These are phyloP conservation scores for Escallonia rubra DNA, from an alignment of 129 eudicot species.

Conservation along the genomic window DNA sequence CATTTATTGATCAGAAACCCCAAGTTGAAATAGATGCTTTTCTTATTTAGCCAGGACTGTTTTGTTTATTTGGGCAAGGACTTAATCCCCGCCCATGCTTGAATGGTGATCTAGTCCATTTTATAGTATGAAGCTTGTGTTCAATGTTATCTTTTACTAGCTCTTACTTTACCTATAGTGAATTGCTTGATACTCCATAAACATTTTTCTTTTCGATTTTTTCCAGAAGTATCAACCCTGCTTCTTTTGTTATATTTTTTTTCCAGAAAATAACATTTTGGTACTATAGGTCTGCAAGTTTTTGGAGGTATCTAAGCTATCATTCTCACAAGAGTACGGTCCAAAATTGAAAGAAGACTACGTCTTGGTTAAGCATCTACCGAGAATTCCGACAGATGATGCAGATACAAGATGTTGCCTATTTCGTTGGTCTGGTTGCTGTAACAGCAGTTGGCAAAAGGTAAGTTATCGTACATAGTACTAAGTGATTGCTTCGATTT, in stretches of 20 bases:
- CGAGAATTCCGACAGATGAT: conserved; percentile 41
- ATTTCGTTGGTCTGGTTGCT: conserved; percentile 46
- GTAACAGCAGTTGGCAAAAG: conserved; percentile 73
- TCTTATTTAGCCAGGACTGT: no score
- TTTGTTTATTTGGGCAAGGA: no score
- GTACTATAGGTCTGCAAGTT: conserved; percentile 74
- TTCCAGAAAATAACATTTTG: background rate
- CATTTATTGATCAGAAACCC: no score
- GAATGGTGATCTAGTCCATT: no score
- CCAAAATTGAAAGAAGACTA: conserved; percentile 92
- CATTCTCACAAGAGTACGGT: conserved; percentile 78
- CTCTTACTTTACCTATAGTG: no score
- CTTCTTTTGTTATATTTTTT: background rate
- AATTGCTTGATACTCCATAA: background rate
- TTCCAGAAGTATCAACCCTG: conserved; percentile 1
- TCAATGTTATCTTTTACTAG: no score
- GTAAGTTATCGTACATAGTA: conserved; percentile 19
- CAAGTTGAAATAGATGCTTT: no score
- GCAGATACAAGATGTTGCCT: conserved; percentile 34
- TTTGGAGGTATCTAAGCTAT: conserved; percentile 89
- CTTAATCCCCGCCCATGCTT: no score
- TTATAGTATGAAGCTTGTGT: no score
- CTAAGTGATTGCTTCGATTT: background rate
- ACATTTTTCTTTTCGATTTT: background rate
- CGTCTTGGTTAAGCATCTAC: conserved; percentile 60